These are phyloP conservation scores for Annulohypoxylon bovei DNA, from an alignment of 495 filamentous ascomycete species.

Conservation along the genomic window DNA sequence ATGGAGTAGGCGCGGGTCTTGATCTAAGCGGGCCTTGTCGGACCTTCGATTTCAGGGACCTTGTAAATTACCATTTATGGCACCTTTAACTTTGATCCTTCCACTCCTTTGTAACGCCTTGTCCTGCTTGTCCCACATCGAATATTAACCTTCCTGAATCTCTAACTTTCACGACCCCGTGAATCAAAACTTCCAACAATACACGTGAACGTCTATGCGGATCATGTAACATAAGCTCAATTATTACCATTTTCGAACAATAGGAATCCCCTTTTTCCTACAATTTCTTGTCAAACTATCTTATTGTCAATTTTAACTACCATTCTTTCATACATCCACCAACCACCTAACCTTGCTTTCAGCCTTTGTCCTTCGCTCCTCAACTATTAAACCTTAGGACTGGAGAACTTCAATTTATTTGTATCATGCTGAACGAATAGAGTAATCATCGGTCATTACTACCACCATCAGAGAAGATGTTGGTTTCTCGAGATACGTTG, in stretches of 20 bases:
- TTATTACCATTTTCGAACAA: conserved; percentile 1
- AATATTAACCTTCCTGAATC: conserved; percentile 36
- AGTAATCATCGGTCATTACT: conserved; percentile 10
- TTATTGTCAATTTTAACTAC: neutral
- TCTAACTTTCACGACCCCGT: conserved; percentile 21
- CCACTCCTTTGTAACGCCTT: conserved; percentile 22
- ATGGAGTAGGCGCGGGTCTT: conserved; percentile 12
- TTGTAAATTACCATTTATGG: conserved; percentile 35
- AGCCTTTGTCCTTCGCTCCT: conserved; percentile 14
- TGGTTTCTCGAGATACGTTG: conserved; percentile 37
- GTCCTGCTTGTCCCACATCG: conserved; percentile 36
- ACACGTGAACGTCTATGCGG: conserved; percentile 3
- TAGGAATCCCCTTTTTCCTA: neutral
- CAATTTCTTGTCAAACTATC: neutral
- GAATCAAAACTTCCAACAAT: conserved; percentile 18
- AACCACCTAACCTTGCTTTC: conserved; percentile 25
- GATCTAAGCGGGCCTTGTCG: conserved; percentile 11
- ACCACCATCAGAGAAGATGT: conserved; percentile 36
- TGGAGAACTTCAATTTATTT: neutral
- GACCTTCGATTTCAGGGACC: conserved; percentile 21
- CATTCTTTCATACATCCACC: conserved; percentile 1
- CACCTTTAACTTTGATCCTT: conserved; percentile 23
- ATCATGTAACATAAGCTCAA: conserved; percentile 13
- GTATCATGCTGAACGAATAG: conserved; percentile 20
- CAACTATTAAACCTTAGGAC: conserved; percentile 11